Evolutionary conservation across 2,329 filamentous ascomycete species (phyloP).

Genomic region (Sordariomycetes sp.): DNA sequence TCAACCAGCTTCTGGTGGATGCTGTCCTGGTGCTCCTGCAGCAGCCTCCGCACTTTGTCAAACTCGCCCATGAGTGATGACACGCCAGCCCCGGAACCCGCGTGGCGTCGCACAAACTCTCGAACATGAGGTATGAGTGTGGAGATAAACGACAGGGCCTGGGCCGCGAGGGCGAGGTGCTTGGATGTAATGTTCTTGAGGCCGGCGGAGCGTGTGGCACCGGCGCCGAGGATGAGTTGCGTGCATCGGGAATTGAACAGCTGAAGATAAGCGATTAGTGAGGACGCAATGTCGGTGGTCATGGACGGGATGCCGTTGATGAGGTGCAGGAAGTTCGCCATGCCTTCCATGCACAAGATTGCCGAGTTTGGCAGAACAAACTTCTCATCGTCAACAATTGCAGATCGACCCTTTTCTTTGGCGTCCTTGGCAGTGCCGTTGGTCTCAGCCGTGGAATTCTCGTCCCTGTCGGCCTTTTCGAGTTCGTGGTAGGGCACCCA

Average conservation of each 20-base stretch:
- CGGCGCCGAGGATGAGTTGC: constrained; percentile 93
- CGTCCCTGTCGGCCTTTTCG: constrained; percentile 21
- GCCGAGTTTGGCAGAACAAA: constrained; percentile 83
- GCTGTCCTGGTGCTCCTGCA: constrained; percentile 81
- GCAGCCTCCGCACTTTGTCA: constrained; percentile 73
- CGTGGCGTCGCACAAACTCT: constrained; percentile 80
- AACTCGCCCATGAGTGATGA: constrained; percentile 68
- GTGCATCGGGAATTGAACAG: constrained; percentile 93
- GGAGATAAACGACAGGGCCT: constrained; percentile 80
- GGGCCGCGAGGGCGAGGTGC: constrained; percentile 84
- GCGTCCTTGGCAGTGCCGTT: constrained; percentile 46
- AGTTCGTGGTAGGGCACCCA: constrained; percentile 40
- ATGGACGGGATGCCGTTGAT: constrained; percentile 82
- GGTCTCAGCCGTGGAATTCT: constrained; percentile 26
- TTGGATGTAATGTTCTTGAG: constrained; percentile 95
- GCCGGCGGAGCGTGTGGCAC: constrained; percentile 79
- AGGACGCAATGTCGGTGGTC: constrained; percentile 71
- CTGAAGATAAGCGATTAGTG: constrained; percentile 77
- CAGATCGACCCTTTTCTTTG: constrained; percentile 60
- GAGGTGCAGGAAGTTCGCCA: constrained; percentile 75
- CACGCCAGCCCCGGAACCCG: constrained; percentile 39
- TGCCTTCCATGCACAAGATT: constrained; percentile 68
- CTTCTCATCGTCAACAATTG: constrained; percentile 72
- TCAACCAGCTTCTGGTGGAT: constrained; percentile 92
- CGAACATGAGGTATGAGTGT: constrained; percentile 82